These are phyloP conservation scores for Umbelopsis sp. DNA, from an alignment of 192 early-diverging fungal genomes.

Conservation along the genomic window DNA sequence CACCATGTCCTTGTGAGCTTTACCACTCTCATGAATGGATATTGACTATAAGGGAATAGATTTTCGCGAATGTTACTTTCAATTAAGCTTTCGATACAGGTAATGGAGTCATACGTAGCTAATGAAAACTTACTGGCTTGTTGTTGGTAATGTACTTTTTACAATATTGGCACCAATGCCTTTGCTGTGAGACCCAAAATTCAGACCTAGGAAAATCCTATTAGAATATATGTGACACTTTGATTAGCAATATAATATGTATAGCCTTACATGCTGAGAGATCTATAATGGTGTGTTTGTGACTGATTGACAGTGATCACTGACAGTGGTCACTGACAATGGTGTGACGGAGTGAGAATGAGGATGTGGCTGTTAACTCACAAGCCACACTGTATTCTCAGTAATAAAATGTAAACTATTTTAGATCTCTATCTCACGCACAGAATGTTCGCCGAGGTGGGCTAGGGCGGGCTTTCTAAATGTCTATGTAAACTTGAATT, in stretches of 20 bases:
- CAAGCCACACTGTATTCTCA: too few relatives aligned
- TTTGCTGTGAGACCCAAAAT: slow-evolving; percentile 74
- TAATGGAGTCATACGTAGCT: neutral
- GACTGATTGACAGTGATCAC: too few relatives aligned
- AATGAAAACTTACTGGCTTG: slow-evolving; percentile 61
- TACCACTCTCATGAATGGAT: slow-evolving; percentile 72
- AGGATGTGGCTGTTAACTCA: too few relatives aligned
- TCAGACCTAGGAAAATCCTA: slow-evolving; percentile 39
- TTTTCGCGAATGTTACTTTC: neutral
- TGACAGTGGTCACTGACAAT: too few relatives aligned
- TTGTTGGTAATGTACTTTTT: slow-evolving; percentile 82
- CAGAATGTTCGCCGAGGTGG: too few relatives aligned
- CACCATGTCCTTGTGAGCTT: slow-evolving; percentile 84
- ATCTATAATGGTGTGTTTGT: too few relatives aligned
- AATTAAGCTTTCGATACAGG: neutral
- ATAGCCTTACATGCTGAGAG: too few relatives aligned
- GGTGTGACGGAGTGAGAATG: too few relatives aligned
- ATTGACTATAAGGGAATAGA: slow-evolving; percentile 53
- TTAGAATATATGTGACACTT: neutral
- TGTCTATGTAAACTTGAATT: too few relatives aligned
- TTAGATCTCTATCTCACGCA: too few relatives aligned
- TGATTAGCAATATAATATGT: neutral
- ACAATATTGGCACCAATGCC: slow-evolving; percentile 87
- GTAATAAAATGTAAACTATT: too few relatives aligned
- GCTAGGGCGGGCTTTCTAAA: too few relatives aligned